Base-by-base conservation (phyloP, 441 rosid species). In the Breynia disticha region DNA sequence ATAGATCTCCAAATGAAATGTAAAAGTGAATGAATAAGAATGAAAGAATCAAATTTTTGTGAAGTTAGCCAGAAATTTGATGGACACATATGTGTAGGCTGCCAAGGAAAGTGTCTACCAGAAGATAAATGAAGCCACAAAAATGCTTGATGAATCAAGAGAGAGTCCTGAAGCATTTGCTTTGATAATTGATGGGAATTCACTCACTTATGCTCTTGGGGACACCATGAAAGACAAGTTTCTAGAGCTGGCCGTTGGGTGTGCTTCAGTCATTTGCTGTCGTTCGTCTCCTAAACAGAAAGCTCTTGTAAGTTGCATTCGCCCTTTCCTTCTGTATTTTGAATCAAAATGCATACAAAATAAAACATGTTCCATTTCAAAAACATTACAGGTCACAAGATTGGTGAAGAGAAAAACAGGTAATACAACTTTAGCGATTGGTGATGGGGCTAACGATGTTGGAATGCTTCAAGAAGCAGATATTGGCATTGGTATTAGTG, bases 381-480 rank as follows among this genome's bases (percentile, higher is more conserved):
- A 56, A 71, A 68, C 69, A 58, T 24, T 71, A 63, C 77, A 91
- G 98, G 94, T 91, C 48, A 83, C 97, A 16, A 80, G 93, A 73
- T 68, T 84, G 82, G 99, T 93, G n/a, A 93, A 93, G 69, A 64
- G 16, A 2, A 72, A 66, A 64, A 77, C 86, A 11, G 83, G 87
- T 13, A 78, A 79, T 62, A 79, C 95, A 35, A 84, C 93, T 20
- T 47, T 89, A n/a, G 96, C 99, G 16, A 74, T 93, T 65, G 97
- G 99, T 42, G 99, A 93, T 55, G 97, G 99, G 9, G 99, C 86
- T 44, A 93, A 93, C 65, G 99, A 93, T 74, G 96, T 86, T 7
- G 88, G 97, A 18, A 93, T 93, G 99, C 86, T 93, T 73, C 99
- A 93, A 70, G 99, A 86, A 72, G 97, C 99, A 15, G 97, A 93